These are phyloP conservation scores for Citrus cavaleriei DNA, from an alignment of 345 rosid genomes.

Conservation along the genomic window DNA sequence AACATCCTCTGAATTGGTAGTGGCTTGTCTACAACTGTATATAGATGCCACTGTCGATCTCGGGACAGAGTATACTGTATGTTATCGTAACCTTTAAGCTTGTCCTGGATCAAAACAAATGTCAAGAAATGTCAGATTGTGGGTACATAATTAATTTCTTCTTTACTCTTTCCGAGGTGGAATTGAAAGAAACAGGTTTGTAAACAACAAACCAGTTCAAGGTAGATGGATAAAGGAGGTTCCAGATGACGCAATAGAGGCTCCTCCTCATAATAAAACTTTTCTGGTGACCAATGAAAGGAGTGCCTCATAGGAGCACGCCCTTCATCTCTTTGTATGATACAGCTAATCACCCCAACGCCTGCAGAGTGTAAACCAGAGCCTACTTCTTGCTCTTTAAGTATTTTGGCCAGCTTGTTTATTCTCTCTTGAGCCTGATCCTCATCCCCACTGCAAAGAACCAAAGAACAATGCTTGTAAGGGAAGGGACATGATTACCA, in stretches of 20 bases:
- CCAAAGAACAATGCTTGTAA: slow-evolving; percentile 13
- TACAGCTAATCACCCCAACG: slow-evolving; percentile 91
- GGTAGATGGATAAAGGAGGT: slow-evolving; percentile 95
- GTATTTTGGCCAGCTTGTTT: slow-evolving; percentile 87
- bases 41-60: slow-evolving; percentile 95
- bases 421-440: slow-evolving; percentile 99
- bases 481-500: slow-evolving; percentile 8
- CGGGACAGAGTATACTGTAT: slow-evolving; percentile 76
- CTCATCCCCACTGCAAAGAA: slow-evolving; percentile 87
- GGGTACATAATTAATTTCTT: not conserved
- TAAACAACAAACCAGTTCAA: slow-evolving; percentile 71
- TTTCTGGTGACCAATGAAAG: slow-evolving; percentile 87
- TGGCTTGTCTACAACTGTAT: slow-evolving; percentile 81
- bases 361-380: slow-evolving; percentile 71
- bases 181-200: not conserved
- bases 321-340: slow-evolving; percentile 99
- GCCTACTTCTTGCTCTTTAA: slow-evolving; percentile 79
- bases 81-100: slow-evolving; percentile 80
- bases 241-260: slow-evolving; percentile 93
- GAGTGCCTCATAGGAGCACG: slow-evolving; percentile 98
- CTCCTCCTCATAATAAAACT: slow-evolving; percentile 82
- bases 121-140: slow-evolving; percentile 10
- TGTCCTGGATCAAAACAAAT: slow-evolving; percentile 60
- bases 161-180: not conserved
- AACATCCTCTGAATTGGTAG: slow-evolving; percentile 85